Conservation (phyloP, 2,329 filamentous ascomycete genomes). For the Hypoxylon sp. region DNA sequence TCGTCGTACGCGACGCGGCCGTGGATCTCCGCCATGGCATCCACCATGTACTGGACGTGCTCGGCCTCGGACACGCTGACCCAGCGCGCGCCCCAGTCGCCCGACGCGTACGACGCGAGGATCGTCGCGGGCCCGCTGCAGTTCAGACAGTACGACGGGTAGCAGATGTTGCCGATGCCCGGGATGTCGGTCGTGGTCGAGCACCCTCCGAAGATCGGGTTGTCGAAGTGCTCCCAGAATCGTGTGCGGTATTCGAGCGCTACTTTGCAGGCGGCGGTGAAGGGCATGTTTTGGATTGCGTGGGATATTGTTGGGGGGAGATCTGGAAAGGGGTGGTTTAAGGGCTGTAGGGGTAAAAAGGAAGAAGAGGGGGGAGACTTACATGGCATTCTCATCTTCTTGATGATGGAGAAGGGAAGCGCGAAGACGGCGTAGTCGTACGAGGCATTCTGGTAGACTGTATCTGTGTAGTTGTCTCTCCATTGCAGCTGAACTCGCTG, state of each 20-base stretch:
- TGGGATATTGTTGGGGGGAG: conserved; percentile 61
- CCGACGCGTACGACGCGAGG: conserved; percentile 71
- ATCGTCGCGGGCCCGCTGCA: conserved; percentile 73
- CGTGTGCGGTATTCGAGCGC: conserved; percentile 78
- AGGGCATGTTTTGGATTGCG: conserved; percentile 64
- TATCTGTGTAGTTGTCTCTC: conserved; percentile 61
- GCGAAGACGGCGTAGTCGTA: conserved; percentile 79
- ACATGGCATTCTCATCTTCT: conserved; percentile 71
- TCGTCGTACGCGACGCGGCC: conserved; percentile 71
- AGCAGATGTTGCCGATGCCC: conserved; percentile 74
- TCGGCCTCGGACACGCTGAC: conserved; percentile 68
- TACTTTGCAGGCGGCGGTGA: conserved; percentile 68
- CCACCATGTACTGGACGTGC: conserved; percentile 74
- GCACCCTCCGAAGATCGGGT: conserved; percentile 75
- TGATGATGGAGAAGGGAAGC: conserved; percentile 74
- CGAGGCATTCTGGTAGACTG: conserved; percentile 61
- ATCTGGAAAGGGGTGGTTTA: conserved; percentile 29
- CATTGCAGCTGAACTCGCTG: conserved; percentile 72
- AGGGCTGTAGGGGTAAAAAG: conserved; percentile 58
- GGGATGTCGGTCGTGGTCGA: conserved; percentile 70
- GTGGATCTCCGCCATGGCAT: conserved; percentile 78
- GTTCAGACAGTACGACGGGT: conserved; percentile 77
- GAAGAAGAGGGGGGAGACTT: conserved; percentile 6
- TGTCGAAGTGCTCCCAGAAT: conserved; percentile 67
- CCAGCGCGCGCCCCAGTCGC: conserved; percentile 58